Evolutionary conservation across 768 basidiomycete species (phyloP).

Genomic region (Suillus bovinus): DNA sequence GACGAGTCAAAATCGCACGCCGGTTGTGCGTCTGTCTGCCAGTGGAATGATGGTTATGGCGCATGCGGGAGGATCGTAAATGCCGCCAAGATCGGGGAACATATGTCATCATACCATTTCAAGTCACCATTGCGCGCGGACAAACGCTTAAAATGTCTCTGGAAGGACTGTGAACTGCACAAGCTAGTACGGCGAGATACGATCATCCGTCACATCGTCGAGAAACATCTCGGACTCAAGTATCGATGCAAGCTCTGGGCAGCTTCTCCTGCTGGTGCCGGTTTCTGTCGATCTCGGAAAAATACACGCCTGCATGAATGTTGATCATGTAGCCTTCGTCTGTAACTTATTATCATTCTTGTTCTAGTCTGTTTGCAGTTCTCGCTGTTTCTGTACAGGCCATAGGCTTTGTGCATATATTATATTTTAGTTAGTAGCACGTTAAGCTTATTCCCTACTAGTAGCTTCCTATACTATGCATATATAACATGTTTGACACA

Average conservation of each 20-base stretch:
- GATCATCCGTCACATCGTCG: background rate
- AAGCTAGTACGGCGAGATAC: background rate
- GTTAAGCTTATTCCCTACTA: background rate
- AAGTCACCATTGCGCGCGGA: background rate
- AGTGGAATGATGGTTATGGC: background rate
- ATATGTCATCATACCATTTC: background rate
- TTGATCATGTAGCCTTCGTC: background rate
- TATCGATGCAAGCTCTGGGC: background rate
- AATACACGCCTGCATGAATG: background rate
- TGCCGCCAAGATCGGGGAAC: background rate
- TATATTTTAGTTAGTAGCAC: background rate
- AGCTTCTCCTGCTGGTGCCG: background rate
- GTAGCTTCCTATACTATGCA: background rate
- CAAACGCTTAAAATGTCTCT: background rate
- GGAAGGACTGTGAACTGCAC: background rate
- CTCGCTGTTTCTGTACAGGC: background rate
- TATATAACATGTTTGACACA: background rate
- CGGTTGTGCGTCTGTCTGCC: background rate
- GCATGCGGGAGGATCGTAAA: background rate
- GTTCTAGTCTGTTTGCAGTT: background rate
- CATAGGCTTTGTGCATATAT: background rate
- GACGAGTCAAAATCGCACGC: background rate
- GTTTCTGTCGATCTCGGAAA: background rate
- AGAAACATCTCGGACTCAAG: background rate
- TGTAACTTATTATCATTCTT: background rate